Percentiles rank a stretch among this genome's conserved stretches.
These are phyloP conservation scores for Eimeria maxima DNA, from an alignment of 169 alveolate species.

Conservation along the genomic window DNA sequence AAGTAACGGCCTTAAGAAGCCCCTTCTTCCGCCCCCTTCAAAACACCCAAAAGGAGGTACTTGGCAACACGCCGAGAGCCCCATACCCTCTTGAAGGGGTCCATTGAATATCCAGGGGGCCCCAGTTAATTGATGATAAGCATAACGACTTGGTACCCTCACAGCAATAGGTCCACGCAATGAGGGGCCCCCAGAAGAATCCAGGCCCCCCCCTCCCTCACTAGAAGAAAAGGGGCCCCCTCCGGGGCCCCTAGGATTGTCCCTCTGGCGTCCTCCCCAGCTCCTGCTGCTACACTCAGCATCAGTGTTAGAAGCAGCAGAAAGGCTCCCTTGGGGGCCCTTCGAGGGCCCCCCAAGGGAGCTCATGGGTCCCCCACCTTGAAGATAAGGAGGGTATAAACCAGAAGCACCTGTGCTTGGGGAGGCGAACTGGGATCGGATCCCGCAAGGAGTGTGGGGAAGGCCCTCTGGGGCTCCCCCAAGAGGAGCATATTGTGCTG, in stretches of 20 bases:
- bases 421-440: neutral
- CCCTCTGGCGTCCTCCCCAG: neutral
- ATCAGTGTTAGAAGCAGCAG: neutral
- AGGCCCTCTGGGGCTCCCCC: constrained; percentile 9
- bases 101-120: constrained; percentile 1
- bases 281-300: constrained; percentile 3
- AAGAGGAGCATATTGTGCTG: neutral
- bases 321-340: neutral
- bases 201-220: constrained; percentile 16
- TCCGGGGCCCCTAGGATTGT: neutral
- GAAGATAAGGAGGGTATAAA: neutral
- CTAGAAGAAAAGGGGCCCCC: neutral
- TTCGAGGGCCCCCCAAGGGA: neutral
- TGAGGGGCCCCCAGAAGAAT: constrained; percentile 26
- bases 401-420: neutral
- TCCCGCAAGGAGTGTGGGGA: neutral
- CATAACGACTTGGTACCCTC: constrained; percentile 45
- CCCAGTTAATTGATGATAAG: constrained; percentile 29
- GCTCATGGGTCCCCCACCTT: neutral
- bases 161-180: neutral
- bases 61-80: neutral
- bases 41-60: constrained; percentile 48
- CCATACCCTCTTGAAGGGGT: neutral
- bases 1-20: neutral
- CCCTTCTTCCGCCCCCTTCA: constrained; percentile 49